These are phyloP conservation scores for Apiospora kogelbergensis DNA, from an alignment of 2,329 filamentous ascomycete genomes.

Conservation along the genomic window DNA sequence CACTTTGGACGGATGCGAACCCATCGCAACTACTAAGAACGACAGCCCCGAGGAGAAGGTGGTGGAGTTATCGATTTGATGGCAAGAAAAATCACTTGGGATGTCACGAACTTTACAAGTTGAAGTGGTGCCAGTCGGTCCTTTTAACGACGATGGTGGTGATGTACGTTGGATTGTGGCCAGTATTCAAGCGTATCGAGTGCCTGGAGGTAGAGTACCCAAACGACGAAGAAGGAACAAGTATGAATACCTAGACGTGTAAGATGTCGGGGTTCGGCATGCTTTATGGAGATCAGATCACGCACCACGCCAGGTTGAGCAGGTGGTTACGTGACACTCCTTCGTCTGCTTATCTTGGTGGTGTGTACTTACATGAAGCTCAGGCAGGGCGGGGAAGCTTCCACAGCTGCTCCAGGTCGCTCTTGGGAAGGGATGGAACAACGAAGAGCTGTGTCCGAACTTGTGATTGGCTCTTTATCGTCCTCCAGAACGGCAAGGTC, in stretches of 20 bases:
- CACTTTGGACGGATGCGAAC: constrained; percentile 43
- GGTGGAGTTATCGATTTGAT: neutral
- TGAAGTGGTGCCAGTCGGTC: neutral
- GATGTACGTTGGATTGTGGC: neutral
- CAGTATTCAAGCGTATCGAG: neutral
- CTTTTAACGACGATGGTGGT: neutral
- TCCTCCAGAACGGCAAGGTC: neutral
- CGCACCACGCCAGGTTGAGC: neutral
- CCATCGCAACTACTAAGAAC: constrained; percentile 35
- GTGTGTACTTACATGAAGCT: neutral
- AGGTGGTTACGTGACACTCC: neutral
- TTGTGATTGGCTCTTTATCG: neutral
- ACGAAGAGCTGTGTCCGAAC: neutral
- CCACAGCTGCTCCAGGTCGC: neutral
- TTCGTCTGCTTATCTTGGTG: neutral
- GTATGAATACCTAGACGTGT: neutral
- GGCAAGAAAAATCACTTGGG: neutral
- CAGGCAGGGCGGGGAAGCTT: neutral
- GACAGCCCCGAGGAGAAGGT: neutral
- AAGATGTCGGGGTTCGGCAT: neutral
- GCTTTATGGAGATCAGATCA: neutral
- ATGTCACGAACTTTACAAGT: neutral
- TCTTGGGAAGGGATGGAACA: neutral
- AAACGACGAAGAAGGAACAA: neutral
- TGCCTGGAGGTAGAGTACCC: neutral